These are phyloP conservation scores for Diaporthe sp. DNA, from an alignment of 2,329 filamentous ascomycete species.

Conservation along the genomic window DNA sequence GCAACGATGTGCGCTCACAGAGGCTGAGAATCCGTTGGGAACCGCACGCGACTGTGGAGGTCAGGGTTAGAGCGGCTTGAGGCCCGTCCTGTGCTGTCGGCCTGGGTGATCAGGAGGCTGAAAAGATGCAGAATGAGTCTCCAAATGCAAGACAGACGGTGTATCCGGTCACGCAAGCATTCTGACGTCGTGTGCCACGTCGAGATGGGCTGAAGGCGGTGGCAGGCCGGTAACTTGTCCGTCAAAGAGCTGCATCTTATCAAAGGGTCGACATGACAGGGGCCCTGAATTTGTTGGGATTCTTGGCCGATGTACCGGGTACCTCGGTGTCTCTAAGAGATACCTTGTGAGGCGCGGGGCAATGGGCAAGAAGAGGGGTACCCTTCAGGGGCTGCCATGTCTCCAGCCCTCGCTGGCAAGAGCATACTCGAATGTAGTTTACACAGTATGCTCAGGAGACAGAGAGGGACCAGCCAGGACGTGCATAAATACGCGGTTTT, in stretches of 20 bases:
- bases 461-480: background rate
- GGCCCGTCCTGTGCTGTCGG: constrained; percentile 5
- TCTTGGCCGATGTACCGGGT: constrained; percentile 5
- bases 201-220: constrained; percentile 19
- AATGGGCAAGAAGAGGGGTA: background rate
- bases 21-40: constrained; percentile 40
- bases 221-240: constrained; percentile 8
- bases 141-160: constrained; percentile 13
- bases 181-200: constrained; percentile 28
- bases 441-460: background rate
- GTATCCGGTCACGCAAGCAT: constrained; percentile 31
- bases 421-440: background rate
- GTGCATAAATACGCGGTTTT: background rate
- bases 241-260: constrained; percentile 21
- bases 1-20: constrained; percentile 23
- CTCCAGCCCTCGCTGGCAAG: background rate
- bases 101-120: constrained; percentile 15
- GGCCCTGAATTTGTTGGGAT: constrained; percentile 37
- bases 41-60: constrained; percentile 30
- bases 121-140: constrained; percentile 8
- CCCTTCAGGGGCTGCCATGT: background rate
- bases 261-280: constrained; percentile 15
- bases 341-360: background rate
- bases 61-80: constrained; percentile 26
- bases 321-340: background rate